phyloP scores from a whole-genome alignment of 345 rosid genomes.

The Triadica sebifera region DNA sequence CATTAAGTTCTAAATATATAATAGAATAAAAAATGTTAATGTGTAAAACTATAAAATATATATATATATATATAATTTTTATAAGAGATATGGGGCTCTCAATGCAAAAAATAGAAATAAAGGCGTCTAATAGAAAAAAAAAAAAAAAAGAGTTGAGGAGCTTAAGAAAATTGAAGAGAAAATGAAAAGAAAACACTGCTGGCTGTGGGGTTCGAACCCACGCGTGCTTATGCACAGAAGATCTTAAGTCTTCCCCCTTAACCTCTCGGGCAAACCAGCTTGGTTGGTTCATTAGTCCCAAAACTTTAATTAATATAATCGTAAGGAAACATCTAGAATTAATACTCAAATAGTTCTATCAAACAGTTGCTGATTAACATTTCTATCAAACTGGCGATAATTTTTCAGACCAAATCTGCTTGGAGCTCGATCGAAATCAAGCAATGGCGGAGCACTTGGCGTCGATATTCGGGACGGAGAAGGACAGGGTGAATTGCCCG shows the following conservation, averaged over 20 bases:
- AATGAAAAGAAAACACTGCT: slow-evolving; percentile 27
- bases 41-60: no score
- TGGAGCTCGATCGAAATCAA: background rate
- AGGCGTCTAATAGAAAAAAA: background rate
- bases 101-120: no score
- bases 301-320: background rate
- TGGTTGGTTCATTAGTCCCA: no score
- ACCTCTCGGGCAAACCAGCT: slow-evolving; percentile 97
- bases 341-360: no score
- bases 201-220: slow-evolving; percentile 99
- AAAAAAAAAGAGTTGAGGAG: background rate
- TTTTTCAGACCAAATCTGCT: no score
- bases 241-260: slow-evolving; percentile 99
- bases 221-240: slow-evolving; percentile 98
- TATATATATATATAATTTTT: no score
- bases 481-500: slow-evolving; percentile 78
- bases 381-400: no score
- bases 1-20: no score
- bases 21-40: no score
- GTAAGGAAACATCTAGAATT: background rate
- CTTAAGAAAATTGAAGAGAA: background rate
- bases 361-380: no score
- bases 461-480: slow-evolving; percentile 75
- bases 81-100: no score
- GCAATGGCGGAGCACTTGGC: slow-evolving; percentile 72